phyloP scores from a whole-genome alignment of 2,329 filamentous ascomycete species.

The Canariomyces notabilis region DNA sequence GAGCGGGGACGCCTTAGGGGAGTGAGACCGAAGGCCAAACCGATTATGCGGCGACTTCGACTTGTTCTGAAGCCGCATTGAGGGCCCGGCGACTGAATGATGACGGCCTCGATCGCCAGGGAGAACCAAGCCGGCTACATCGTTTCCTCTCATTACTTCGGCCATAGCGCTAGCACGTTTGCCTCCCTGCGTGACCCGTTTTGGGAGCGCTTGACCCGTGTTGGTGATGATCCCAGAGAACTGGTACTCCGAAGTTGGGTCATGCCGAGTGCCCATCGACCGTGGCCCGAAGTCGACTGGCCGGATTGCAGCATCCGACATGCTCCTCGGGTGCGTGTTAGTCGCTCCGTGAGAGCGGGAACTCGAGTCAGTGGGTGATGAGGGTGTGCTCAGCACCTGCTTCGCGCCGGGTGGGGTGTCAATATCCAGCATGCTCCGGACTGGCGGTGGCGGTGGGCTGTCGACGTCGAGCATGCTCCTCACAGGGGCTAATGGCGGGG shows the following conservation, averaged over 20 bases:
- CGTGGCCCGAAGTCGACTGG: slow-evolving; percentile 45
- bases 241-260: slow-evolving; percentile 53
- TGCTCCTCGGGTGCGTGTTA: slow-evolving; percentile 43
- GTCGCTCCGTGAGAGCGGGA: slow-evolving; percentile 29
- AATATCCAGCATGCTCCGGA: slow-evolving; percentile 51
- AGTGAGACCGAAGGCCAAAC: slow-evolving; percentile 46
- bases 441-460: slow-evolving; percentile 36
- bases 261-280: slow-evolving; percentile 27
- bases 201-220: slow-evolving; percentile 45
- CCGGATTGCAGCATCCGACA: slow-evolving; percentile 49
- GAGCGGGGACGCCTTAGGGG: slow-evolving; percentile 36
- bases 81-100: slow-evolving; percentile 33
- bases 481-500: slow-evolving; percentile 36
- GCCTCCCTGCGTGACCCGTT: slow-evolving; percentile 46
- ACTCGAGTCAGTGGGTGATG: slow-evolving; percentile 41
- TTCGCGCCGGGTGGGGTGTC: slow-evolving; percentile 32
- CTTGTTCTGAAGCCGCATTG: slow-evolving; percentile 36
- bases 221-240: slow-evolving; percentile 56
- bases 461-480: slow-evolving; percentile 62
- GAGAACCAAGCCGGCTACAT: slow-evolving; percentile 46
- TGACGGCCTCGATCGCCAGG: slow-evolving; percentile 43
- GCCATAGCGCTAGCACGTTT: slow-evolving; percentile 39
- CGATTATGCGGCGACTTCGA: slow-evolving; percentile 52
- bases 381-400: slow-evolving; percentile 39
- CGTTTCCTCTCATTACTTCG: slow-evolving; percentile 49